Evolutionary conservation across 805 yeast species (phyloP), one percentile per base, ranked within the genome.

Genomic region (Ogataea angusta): DNA sequence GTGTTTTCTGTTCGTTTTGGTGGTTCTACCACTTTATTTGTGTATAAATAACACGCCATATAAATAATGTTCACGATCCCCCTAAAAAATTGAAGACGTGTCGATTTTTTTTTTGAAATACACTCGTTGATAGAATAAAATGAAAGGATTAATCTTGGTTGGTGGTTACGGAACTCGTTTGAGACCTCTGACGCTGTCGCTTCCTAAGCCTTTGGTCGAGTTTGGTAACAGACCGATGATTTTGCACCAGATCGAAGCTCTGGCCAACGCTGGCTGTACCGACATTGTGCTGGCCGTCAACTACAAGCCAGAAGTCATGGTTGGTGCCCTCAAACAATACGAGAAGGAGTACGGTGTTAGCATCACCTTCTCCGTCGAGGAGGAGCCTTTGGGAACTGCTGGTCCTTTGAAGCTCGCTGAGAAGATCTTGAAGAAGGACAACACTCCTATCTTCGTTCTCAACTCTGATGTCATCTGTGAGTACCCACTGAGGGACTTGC

Each of bases 81-180:
- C 16, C 13, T 10, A 33, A 33, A 23, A 19, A 16, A 17, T 34
- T 34, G 38, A 14, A 40, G 37, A 40, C 43, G 43, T 40, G 43
- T 40, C 43, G 38, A 29, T 24, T 34, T 30, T 29, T 40, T 38
- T 33, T 38, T 38, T 23, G 18, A 8, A 15, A 8, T 35, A 35
- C 43, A 45, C 47, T 39, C 48, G 40, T 34, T 43, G 30, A 48
- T 23, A 37, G 34, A 33, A 34, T 44, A 50, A 40, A 38, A 88
- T 89, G 97, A 89, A 89, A 76, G 96, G 95, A 66, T 81, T 91
- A 70, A 91, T 91, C 78, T 82, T 91, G 68, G 98, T 91, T 59
- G 99, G 99, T 66, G 99, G 99, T 70, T 93, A 90, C 76, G 99
- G 99, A 78, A 93, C 99, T 63, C 93, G 99, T 76, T 85, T 93